Evolutionary conservation across 306 rosid species (phyloP).

Genomic region (Inga oerstediana): DNA sequence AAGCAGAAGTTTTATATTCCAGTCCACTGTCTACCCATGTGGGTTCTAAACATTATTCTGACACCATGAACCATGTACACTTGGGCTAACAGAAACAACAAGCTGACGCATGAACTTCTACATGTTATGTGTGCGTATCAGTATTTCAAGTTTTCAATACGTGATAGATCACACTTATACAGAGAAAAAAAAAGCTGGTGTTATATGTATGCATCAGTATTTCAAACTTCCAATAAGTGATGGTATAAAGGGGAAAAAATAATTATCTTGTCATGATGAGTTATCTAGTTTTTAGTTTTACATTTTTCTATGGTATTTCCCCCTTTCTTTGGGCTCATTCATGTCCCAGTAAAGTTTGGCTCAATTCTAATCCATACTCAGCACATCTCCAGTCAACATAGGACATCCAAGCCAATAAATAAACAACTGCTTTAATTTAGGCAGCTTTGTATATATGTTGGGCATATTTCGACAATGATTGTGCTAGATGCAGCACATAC

Average conservation of each 20-base stretch:
- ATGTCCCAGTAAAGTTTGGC: neutral
- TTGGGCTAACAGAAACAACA: neutral
- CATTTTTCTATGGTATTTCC: neutral
- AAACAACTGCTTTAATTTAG: neutral
- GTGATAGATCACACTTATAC: neutral
- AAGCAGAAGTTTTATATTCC: slow-evolving; percentile 11
- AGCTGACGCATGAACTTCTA: neutral
- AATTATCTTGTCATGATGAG: neutral
- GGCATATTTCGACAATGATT: neutral
- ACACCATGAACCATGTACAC: neutral
- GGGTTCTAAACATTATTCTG: slow-evolving; percentile 12
- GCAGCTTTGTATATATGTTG: neutral
- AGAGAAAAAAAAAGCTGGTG: neutral
- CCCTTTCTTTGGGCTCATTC: neutral
- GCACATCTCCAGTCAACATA: neutral
- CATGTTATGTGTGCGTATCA: neutral
- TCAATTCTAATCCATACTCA: neutral
- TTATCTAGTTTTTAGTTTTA: neutral
- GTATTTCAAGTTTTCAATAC: neutral
- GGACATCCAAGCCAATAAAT: neutral
- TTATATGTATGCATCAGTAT: no score
- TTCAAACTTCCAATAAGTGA: neutral
- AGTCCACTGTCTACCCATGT: slow-evolving; percentile 5
- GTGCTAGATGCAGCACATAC: neutral
- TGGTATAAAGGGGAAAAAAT: neutral